Conservation (phyloP, 306 rosid genomes). For the Rosa rugosa region DNA sequence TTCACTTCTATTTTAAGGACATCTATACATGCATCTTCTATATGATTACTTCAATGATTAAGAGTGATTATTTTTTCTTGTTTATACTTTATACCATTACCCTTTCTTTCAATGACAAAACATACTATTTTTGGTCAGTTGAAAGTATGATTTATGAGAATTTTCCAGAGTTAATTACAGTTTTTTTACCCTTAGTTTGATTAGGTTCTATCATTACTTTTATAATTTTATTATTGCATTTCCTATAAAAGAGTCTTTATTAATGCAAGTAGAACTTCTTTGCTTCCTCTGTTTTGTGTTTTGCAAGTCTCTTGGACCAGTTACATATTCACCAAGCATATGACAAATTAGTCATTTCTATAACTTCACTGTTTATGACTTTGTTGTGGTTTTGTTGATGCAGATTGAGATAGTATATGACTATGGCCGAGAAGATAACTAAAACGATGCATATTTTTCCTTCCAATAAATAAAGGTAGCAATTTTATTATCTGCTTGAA, state of each 20-base stretch:
- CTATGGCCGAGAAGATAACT: conserved; percentile 88
- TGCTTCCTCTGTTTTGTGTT: background rate
- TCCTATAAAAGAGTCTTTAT: background rate
- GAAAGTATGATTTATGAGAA: background rate
- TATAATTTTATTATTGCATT: background rate
- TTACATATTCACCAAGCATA: background rate
- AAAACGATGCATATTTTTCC: conserved; percentile 29
- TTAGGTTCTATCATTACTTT: background rate
- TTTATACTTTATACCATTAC: background rate
- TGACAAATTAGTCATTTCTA: background rate
- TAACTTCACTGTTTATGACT: conserved; percentile 28
- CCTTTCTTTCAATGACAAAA: background rate
- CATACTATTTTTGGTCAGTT: background rate
- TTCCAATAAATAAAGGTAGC: conserved; percentile 57
- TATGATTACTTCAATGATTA: background rate
- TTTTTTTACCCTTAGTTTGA: background rate
- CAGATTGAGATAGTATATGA: conserved; percentile 87
- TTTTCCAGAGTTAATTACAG: background rate
- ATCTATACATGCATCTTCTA: background rate
- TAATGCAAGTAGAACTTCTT: background rate
- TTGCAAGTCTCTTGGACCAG: background rate
- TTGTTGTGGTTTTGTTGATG: conserved; percentile 29
- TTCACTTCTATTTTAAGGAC: background rate
- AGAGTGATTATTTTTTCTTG: background rate
- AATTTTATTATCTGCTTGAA: conserved; percentile 16